These are phyloP conservation scores for Chloranthus sessilifolius DNA, from an alignment of 164 flowering plant species.

Conservation along the genomic window DNA sequence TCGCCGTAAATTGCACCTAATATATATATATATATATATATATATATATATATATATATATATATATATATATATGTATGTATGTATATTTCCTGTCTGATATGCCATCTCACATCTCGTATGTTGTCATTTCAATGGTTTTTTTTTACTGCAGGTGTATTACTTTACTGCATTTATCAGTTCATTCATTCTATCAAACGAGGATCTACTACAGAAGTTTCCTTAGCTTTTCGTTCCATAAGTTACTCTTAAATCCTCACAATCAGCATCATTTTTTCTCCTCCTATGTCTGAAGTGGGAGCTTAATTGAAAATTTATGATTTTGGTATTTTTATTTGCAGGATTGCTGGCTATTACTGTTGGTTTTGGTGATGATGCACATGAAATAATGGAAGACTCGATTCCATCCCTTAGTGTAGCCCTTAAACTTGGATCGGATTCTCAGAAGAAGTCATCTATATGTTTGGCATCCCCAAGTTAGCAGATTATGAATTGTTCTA, in stretches of 20 bases:
- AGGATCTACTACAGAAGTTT: slow-evolving; percentile 65
- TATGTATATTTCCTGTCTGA: no score
- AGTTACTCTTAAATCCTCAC: slow-evolving; percentile 32
- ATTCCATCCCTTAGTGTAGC: slow-evolving; percentile 48
- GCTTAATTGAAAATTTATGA: background rate
- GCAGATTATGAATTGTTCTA: background rate
- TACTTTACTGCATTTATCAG: slow-evolving; percentile 68
- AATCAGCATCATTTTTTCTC: background rate
- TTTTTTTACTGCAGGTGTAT: slow-evolving; percentile 55
- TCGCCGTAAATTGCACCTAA: no score
- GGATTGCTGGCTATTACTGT: slow-evolving; percentile 75
- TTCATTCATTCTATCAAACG: slow-evolving; percentile 59
- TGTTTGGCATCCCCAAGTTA: slow-evolving; percentile 1
- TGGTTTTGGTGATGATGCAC: slow-evolving; percentile 59
- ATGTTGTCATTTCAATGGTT: slow-evolving; percentile 1
- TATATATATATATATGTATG: no score
- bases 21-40: no score
- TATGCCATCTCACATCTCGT: no score
- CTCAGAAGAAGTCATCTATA: slow-evolving; percentile 49
- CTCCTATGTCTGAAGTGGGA: no score
- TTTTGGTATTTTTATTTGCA: slow-evolving; percentile 15
- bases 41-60: no score
- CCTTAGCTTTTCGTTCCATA: slow-evolving; percentile 59
- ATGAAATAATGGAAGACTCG: slow-evolving; percentile 70
- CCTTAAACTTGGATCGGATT: slow-evolving; percentile 52